phyloP scores from a whole-genome alignment of 306 rosid genomes.

The Quercus engelmannii region DNA sequence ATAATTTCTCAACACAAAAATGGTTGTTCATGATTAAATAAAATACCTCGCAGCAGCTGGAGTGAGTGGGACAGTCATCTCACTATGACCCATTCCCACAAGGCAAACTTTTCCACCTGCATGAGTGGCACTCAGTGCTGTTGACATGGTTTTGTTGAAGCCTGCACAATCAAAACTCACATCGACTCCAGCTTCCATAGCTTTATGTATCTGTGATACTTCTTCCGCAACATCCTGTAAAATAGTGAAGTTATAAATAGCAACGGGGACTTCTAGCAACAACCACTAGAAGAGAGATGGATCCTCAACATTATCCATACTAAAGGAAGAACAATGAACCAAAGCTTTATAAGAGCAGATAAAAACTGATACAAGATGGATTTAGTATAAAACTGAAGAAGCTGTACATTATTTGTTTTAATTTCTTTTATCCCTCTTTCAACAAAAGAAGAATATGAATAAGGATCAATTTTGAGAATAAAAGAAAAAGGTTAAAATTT shows the following conservation, averaged over 20 bases:
- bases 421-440: background rate
- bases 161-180: conserved; percentile 87
- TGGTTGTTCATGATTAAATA: background rate
- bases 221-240: conserved; percentile 67
- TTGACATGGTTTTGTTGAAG: conserved; percentile 81
- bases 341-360: background rate
- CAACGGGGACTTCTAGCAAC: background rate
- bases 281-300: background rate
- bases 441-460: background rate
- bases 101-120: conserved; percentile 90
- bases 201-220: conserved; percentile 51
- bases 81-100: conserved; percentile 77
- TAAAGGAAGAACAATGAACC: conserved; percentile 2
- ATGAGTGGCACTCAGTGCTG: conserved; percentile 65
- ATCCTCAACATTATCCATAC: background rate
- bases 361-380: background rate
- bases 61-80: conserved; percentile 83
- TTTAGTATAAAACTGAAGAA: background rate
- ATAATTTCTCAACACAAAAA: background rate
- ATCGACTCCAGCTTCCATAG: conserved; percentile 54
- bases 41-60: conserved; percentile 76
- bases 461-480: background rate
- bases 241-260: conserved; percentile 3
- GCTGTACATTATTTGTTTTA: background rate
- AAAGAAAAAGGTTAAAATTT: background rate